Percentiles rank a stretch among this genome's conserved stretches.
These are phyloP conservation scores for Botrytis elliptica DNA, from an alignment of 2,329 filamentous ascomycete genomes.

Conservation along the genomic window DNA sequence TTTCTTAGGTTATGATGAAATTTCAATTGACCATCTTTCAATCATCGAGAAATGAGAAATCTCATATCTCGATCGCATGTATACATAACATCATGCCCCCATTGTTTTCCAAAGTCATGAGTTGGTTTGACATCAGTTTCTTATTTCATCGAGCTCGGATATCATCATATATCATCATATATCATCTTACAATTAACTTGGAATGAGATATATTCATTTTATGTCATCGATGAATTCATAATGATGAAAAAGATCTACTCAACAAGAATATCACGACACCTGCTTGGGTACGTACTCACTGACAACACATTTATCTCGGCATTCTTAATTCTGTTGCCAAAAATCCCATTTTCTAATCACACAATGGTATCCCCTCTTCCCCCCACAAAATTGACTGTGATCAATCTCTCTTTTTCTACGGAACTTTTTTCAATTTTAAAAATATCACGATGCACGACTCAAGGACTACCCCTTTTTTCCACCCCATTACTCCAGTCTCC, in stretches of 20 bases:
- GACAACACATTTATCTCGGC: conserved; percentile 1
- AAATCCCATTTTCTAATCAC: neutral
- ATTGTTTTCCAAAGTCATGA: conserved; percentile 7
- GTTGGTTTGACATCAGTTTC: conserved; percentile 1
- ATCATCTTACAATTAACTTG: conserved; percentile 4
- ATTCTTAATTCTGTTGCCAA: neutral
- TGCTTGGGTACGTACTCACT: neutral
- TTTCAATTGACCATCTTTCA: neutral
- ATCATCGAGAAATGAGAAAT: conserved; percentile 4
- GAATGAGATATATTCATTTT: neutral
- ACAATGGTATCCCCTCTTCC: neutral
- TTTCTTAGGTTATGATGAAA: conserved; percentile 8
- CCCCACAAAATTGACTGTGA: conserved; percentile 9
- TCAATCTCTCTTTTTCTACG: neutral
- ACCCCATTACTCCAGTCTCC: neutral
- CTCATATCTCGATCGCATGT: neutral
- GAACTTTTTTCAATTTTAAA: neutral
- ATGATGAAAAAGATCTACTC: conserved; percentile 14
- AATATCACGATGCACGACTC: conserved; percentile 2
- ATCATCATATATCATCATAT: neutral
- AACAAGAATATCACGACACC: neutral
- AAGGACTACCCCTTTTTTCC: conserved; percentile 5
- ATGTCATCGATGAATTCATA: neutral
- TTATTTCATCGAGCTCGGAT: neutral
- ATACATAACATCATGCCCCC: conserved; percentile 19